Conservation (phyloP, 2,329 filamentous ascomycete species). For the Trichoderma asperellum region DNA sequence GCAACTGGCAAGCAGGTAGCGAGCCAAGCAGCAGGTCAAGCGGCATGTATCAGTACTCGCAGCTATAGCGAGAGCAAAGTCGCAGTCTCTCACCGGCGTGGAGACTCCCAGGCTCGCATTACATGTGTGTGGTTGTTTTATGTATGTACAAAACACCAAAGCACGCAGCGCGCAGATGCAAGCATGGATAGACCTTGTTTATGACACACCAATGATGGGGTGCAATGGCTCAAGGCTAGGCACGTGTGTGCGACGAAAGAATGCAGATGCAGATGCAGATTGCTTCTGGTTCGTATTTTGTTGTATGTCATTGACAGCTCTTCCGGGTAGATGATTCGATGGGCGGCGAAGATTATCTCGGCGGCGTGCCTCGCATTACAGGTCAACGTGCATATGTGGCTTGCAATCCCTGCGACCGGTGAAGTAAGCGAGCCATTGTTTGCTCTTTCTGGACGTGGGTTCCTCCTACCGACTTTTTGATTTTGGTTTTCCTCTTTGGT, state of each 20-base stretch:
- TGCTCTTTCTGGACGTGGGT: background rate
- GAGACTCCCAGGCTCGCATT: background rate
- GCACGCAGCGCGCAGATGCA: background rate
- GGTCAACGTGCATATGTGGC: slow-evolving; percentile 3
- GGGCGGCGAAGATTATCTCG: slow-evolving; percentile 9
- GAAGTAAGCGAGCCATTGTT: slow-evolving; percentile 12
- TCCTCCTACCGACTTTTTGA: slow-evolving; percentile 4
- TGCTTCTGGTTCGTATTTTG: slow-evolving; percentile 14
- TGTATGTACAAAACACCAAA: background rate
- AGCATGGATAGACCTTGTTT: slow-evolving; percentile 4
- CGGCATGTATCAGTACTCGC: background rate
- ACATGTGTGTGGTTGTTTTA: background rate
- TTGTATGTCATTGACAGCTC: background rate
- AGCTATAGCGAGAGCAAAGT: background rate
- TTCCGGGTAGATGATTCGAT: slow-evolving; percentile 10
- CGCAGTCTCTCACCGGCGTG: slow-evolving; percentile 16
- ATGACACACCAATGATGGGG: background rate
- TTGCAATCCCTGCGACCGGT: slow-evolving; percentile 25
- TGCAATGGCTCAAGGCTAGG: background rate
- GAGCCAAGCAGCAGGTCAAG: background rate
- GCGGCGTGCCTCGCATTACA: slow-evolving; percentile 9
- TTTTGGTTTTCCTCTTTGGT: background rate
- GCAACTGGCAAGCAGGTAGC: background rate
- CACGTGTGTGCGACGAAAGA: slow-evolving; percentile 26
- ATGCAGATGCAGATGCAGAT: slow-evolving; percentile 20